Evolutionary conservation across 2,329 filamentous ascomycete genomes (phyloP).

Genomic region (Colletotrichum paranaense): DNA sequence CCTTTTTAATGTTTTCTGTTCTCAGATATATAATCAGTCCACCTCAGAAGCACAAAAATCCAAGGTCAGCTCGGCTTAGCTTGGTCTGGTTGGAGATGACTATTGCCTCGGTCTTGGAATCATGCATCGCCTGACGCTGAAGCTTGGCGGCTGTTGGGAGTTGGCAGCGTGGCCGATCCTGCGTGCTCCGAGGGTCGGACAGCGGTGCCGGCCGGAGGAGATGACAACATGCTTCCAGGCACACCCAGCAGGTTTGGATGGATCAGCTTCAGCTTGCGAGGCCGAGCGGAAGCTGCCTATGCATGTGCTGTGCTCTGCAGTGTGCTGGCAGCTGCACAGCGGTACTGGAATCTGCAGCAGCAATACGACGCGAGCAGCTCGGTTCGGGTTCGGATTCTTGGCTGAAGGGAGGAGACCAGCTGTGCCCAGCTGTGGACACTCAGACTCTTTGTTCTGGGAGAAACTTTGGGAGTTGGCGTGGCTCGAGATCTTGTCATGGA

Average conservation of each 20-base stretch:
- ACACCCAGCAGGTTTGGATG: no score
- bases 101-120: conserved; percentile 16
- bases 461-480: not conserved
- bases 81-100: not conserved
- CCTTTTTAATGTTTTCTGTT: conserved; percentile 8
- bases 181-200: conserved; percentile 19
- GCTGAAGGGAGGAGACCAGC: not conserved
- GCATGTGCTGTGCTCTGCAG: not conserved
- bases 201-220: conserved; percentile 27
- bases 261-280: conserved; percentile 4
- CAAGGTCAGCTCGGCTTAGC: conserved; percentile 7
- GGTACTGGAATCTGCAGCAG: not conserved
- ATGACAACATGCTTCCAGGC: conserved; percentile 10
- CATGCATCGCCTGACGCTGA: conserved; percentile 27
- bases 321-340: not conserved
- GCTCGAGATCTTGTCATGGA: not conserved
- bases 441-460: not conserved
- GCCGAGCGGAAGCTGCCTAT: not conserved
- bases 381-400: not conserved
- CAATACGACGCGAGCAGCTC: not conserved
- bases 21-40: conserved; percentile 19
- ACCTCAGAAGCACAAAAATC: not conserved
- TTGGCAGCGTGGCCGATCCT: conserved; percentile 2
- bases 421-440: not conserved
- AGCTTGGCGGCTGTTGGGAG: conserved; percentile 19